phyloP scores from a whole-genome alignment of 768 basidiomycete species.

The Podaxis sp. region DNA sequence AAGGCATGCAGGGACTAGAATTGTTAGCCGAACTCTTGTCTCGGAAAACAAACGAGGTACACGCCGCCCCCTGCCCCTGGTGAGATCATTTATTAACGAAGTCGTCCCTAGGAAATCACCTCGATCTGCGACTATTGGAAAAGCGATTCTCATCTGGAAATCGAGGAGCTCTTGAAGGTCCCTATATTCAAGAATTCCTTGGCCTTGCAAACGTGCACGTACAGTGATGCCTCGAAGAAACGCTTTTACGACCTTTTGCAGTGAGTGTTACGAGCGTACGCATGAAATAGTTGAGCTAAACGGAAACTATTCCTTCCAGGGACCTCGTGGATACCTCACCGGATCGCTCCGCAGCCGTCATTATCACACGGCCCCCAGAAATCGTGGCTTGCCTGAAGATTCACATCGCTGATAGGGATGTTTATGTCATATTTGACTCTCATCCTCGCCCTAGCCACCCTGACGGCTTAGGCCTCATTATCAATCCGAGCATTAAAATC shows the following conservation, averaged over 20 bases:
- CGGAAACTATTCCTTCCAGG: slow-evolving; percentile 17
- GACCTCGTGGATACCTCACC: slow-evolving; percentile 24
- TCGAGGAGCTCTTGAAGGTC: slow-evolving; percentile 14
- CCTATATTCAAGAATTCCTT: slow-evolving; percentile 31
- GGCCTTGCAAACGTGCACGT: slow-evolving; percentile 58
- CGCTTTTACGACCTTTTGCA: slow-evolving; percentile 30
- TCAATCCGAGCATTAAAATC: slow-evolving; percentile 45
- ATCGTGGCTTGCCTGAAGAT: slow-evolving; percentile 56
- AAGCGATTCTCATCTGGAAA: slow-evolving; percentile 14
- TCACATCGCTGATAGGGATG: slow-evolving; percentile 27
- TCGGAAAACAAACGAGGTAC: slow-evolving; percentile 17
- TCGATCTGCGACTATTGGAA: slow-evolving; percentile 58
- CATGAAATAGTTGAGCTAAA: neutral
- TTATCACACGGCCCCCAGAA: slow-evolving; percentile 73
- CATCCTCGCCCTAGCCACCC: slow-evolving; percentile 65
- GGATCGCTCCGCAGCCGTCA: slow-evolving; percentile 35
- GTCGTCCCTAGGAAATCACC: slow-evolving; percentile 46
- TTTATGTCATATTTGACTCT: slow-evolving; percentile 68
- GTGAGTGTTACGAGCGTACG: slow-evolving; percentile 20
- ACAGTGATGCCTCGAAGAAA: slow-evolving; percentile 19
- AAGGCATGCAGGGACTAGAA: slow-evolving; percentile 16
- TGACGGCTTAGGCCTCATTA: slow-evolving; percentile 56
- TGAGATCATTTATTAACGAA: neutral
- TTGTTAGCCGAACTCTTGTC: slow-evolving; percentile 10
- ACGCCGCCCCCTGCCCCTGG: neutral